Evolutionary conservation across 306 rosid genomes (phyloP).

Genomic region (Canavalia ensiformis): DNA sequence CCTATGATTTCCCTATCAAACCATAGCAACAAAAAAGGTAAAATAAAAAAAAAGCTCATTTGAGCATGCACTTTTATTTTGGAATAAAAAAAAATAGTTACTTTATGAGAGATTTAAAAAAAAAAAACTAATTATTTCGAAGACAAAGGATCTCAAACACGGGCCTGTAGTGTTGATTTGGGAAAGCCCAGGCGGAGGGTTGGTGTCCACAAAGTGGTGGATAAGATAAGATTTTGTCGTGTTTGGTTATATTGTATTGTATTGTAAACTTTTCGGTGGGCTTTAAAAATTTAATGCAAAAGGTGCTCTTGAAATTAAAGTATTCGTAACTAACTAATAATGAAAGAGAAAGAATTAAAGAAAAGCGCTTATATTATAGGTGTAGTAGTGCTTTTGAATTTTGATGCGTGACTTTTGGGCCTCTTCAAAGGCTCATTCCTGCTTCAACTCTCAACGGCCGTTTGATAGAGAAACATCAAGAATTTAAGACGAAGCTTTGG

Average conservation of each 20-base stretch:
- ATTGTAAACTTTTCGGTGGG: too few relatives aligned
- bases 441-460: constrained; percentile 37
- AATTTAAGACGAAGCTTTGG: not conserved
- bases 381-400: not conserved
- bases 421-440: constrained; percentile 52
- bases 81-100: not conserved
- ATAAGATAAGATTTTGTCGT: constrained; percentile 30
- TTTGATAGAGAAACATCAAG: not conserved
- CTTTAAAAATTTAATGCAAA: not conserved
- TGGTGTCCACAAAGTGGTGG: not conserved
- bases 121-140: not conserved
- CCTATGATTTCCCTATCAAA: too few relatives aligned
- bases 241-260: not conserved
- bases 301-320: not conserved
- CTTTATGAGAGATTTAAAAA: not conserved
- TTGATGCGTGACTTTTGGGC: constrained; percentile 52
- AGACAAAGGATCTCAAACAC: not conserved
- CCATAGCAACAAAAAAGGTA: too few relatives aligned
- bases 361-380: too few relatives aligned
- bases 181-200: not conserved
- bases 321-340: not conserved
- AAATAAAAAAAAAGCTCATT: not conserved
- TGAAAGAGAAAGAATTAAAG: not conserved
- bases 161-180: not conserved
- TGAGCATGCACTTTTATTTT: not conserved